A percentile compares a stretch with the other conserved stretches of the same genome.
phyloP scores from a whole-genome alignment of 2,329 filamentous ascomycete genomes.

The Nothopassalora personata region DNA sequence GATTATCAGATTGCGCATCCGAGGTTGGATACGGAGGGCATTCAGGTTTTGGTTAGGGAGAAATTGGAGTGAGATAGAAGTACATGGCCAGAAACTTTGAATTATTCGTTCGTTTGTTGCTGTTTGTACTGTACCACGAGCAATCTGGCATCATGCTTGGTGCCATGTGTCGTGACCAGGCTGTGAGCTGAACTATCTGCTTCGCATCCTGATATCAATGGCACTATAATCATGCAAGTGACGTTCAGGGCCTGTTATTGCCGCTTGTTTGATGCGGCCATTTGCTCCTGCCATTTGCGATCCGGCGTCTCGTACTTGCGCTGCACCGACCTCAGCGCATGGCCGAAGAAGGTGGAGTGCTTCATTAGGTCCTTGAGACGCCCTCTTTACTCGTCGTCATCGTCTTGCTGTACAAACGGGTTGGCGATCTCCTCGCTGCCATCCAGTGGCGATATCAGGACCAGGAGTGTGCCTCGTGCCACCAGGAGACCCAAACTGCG shows the following conservation, averaged over 20 bases:
- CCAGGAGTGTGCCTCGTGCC: slow-evolving; percentile 84
- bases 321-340: neutral
- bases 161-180: neutral
- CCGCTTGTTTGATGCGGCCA: neutral
- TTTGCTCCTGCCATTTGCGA: neutral
- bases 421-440: slow-evolving; percentile 95
- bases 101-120: neutral
- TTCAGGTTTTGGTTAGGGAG: slow-evolving; percentile 3
- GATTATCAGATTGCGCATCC: slow-evolving; percentile 10
- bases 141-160: neutral
- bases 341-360: neutral
- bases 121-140: neutral
- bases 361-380: neutral
- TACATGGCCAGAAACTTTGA: neutral
- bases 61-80: neutral
- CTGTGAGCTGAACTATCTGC: neutral
- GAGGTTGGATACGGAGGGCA: slow-evolving; percentile 5
- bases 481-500: slow-evolving; percentile 81
- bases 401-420: slow-evolving; percentile 74
- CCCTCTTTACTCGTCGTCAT: slow-evolving; percentile 35
- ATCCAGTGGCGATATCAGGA: slow-evolving; percentile 86
- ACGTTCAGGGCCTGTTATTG: neutral
- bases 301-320: neutral
- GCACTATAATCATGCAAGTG: neutral
- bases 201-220: neutral